phyloP scores from a whole-genome alignment of 2,329 filamentous ascomycete species.

The Hymenoscyphus repandus region DNA sequence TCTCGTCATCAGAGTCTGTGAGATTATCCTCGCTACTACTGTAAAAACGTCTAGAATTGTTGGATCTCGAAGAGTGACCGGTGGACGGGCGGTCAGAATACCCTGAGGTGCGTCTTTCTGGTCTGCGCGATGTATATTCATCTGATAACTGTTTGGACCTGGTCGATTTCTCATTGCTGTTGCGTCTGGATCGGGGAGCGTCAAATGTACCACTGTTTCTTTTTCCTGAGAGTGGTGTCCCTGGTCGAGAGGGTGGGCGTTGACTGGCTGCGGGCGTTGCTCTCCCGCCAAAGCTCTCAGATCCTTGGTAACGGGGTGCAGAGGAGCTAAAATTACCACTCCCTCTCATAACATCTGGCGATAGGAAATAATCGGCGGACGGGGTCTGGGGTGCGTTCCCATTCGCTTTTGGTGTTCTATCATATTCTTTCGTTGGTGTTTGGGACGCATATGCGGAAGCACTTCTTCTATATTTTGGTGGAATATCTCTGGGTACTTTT shows the following conservation, averaged over 20 bases:
- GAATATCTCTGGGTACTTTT: constrained; percentile 28
- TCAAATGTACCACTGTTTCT: constrained; percentile 11
- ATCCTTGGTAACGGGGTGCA: constrained; percentile 28
- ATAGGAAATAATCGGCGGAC: constrained; percentile 37
- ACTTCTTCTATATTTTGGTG: constrained; percentile 28
- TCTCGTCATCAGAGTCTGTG: constrained; percentile 26
- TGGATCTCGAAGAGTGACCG: constrained; percentile 20
- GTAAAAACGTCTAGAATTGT: constrained; percentile 17
- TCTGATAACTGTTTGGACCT: constrained; percentile 23
- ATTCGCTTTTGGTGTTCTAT: constrained; percentile 30
- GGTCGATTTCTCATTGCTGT: constrained; percentile 22
- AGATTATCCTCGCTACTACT: constrained; percentile 28
- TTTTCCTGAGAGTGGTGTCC: constrained; percentile 20
- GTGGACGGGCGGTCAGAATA: constrained; percentile 15
- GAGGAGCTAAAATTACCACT: constrained; percentile 18
- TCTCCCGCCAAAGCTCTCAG: constrained; percentile 30
- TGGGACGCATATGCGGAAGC: constrained; percentile 21
- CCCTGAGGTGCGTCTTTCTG: constrained; percentile 17
- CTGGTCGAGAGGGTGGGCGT: constrained; percentile 19
- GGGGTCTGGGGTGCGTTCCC: constrained; percentile 20
- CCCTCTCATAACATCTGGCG: constrained; percentile 39
- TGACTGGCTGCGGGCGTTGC: constrained; percentile 24
- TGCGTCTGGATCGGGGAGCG: constrained; percentile 11
- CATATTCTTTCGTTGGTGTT: constrained; percentile 15
- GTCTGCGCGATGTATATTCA: constrained; percentile 17